Evolutionary conservation across 164 flowering plant species (phyloP).

Genomic region (Cinnamomum chago): DNA sequence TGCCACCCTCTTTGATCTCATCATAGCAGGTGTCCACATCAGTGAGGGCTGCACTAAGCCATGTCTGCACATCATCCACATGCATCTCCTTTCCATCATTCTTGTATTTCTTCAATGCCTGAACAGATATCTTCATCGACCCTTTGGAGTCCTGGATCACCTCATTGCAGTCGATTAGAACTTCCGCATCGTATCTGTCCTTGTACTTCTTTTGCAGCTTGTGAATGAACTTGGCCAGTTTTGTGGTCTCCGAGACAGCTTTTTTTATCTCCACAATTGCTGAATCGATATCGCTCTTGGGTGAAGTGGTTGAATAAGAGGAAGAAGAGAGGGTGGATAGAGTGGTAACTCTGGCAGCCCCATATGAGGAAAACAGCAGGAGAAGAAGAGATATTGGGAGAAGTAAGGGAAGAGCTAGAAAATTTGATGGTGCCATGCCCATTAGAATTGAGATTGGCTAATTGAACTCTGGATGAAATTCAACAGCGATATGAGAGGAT

Average conservation of each 20-base stretch:
- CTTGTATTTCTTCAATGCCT: conserved; percentile 43
- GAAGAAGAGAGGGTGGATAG: too few species aligned
- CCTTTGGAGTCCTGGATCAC: conserved; percentile 57
- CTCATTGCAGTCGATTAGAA: conserved; percentile 61
- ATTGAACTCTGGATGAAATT: too few species aligned
- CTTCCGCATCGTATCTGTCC: conserved; percentile 38
- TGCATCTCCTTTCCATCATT: conserved; percentile 42
- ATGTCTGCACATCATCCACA: conserved; percentile 82
- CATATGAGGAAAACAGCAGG: not conserved
- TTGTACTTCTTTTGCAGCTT: conserved; percentile 22
- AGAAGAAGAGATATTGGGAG: not conserved
- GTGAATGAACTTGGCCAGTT: not conserved
- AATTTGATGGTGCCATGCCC: not conserved
- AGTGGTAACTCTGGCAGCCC: too few species aligned
- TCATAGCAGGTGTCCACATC: conserved; percentile 82
- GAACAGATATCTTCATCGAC: conserved; percentile 52
- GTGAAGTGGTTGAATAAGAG: not conserved
- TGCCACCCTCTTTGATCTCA: conserved; percentile 46
- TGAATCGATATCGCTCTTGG: not conserved
- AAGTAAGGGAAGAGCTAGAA: not conserved
- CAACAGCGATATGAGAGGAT: not conserved
- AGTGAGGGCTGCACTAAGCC: conserved; percentile 89
- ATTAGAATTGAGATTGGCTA: too few species aligned
- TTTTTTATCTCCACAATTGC: not conserved
- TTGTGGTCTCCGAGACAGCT: not conserved